Evolutionary conservation across 164 flowering plant genomes (phyloP).

Genomic region (Litsea cubeba): DNA sequence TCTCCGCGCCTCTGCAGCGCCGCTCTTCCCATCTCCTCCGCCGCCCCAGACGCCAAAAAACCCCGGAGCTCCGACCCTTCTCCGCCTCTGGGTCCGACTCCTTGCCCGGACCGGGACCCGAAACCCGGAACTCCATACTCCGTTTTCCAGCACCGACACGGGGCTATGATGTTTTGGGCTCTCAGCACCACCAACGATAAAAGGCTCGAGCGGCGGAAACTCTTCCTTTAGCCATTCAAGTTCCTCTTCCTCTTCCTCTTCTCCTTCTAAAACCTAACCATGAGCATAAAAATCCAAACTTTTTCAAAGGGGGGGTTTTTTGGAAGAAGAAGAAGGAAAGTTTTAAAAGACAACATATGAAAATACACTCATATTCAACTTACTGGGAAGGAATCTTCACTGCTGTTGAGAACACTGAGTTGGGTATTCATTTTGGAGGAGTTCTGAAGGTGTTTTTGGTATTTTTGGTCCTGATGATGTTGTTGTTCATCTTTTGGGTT

Average conservation of each 20-base stretch:
- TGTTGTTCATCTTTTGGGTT: conserved; percentile 13
- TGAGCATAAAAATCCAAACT: neutral
- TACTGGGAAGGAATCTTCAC: conserved; percentile 15
- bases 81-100: conserved; percentile 35
- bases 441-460: neutral
- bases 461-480: conserved; percentile 12
- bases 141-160: conserved; percentile 50
- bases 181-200: conserved; percentile 22
- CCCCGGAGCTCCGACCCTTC: conserved; percentile 18
- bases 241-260: conserved; percentile 51
- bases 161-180: conserved; percentile 54
- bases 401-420: conserved; percentile 4
- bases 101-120: conserved; percentile 48
- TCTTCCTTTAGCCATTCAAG: conserved; percentile 79
- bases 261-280: neutral
- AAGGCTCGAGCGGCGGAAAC: conserved; percentile 62
- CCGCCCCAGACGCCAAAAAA: conserved; percentile 10
- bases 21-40: conserved; percentile 17
- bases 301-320: conserved; percentile 1
- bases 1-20: conserved; percentile 27
- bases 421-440: conserved; percentile 1
- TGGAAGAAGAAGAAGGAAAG: neutral
- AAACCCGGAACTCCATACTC: conserved; percentile 24
- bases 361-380: conserved; percentile 3
- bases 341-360: neutral